A percentile compares a stretch with the other conserved stretches of the same genome.
Evolutionary conservation across 768 basidiomycete genomes (phyloP).

Genomic region (Dioszegia crocea): DNA sequence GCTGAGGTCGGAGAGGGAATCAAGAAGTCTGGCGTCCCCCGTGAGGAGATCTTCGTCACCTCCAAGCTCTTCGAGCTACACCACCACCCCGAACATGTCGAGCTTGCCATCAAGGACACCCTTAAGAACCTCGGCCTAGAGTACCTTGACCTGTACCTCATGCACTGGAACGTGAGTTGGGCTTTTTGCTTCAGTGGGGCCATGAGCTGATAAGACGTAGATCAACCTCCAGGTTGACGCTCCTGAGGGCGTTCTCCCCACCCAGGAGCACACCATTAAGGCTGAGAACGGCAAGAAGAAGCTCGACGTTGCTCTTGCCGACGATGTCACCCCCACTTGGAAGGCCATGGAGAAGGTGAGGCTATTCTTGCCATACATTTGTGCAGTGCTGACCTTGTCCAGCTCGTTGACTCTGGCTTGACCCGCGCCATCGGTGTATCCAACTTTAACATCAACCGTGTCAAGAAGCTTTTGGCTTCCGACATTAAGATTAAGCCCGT

Average conservation of each 20-base stretch:
- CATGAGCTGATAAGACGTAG: conserved; percentile 5
- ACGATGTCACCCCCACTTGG: conserved; percentile 74
- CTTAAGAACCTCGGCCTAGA: conserved; percentile 50
- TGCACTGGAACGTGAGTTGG: conserved; percentile 60
- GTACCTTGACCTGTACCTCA: conserved; percentile 75
- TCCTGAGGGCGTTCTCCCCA: conserved; percentile 22
- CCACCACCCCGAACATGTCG: conserved; percentile 70
- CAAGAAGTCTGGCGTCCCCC: conserved; percentile 61
- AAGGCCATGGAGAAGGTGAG: conserved; percentile 61
- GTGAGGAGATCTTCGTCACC: conserved; percentile 68
- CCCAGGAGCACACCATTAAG: conserved; percentile 18
- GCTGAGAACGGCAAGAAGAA: conserved; percentile 55
- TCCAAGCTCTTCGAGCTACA: conserved; percentile 53
- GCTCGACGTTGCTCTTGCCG: conserved; percentile 60
- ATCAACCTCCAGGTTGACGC: conserved; percentile 34
- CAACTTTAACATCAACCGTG: conserved; percentile 69
- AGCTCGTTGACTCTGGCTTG: conserved; percentile 71
- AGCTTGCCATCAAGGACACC: conserved; percentile 62
- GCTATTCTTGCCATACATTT: not conserved
- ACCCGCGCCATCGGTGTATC: conserved; percentile 74
- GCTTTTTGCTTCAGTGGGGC: not conserved
- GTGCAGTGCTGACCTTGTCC: conserved; percentile 21
- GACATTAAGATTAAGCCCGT: conserved; percentile 31
- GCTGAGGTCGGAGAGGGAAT: conserved; percentile 67
- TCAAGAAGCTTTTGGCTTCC: conserved; percentile 25